Conservation (phyloP, 306 rosid genomes). For the Vachellia collinsii region DNA sequence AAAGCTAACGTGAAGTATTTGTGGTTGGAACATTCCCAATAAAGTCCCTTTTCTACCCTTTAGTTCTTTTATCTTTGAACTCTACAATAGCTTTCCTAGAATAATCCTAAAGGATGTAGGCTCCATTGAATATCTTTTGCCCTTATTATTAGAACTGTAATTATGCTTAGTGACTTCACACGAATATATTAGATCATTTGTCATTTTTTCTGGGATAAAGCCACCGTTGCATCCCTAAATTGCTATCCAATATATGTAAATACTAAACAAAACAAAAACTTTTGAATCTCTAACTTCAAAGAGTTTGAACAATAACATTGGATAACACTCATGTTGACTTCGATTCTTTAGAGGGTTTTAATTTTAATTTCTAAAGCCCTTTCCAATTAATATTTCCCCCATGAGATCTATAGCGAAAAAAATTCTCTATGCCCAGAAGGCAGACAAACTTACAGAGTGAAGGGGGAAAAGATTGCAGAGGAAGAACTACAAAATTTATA, state of each 20-base stretch:
- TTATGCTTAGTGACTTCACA: not conserved
- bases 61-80: not conserved
- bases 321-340: not conserved
- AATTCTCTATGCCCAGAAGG: not conserved
- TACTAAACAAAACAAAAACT: not conserved
- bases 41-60: not conserved
- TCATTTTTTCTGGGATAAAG: not conserved
- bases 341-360: not conserved
- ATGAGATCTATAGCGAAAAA: not conserved
- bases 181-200: not conserved
- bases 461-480: not conserved
- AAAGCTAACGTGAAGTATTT: not conserved
- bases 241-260: not conserved
- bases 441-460: not conserved
- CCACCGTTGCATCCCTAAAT: not conserved
- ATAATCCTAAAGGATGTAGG: not conserved
- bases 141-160: not conserved
- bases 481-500: slow-evolving; percentile 29
- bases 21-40: not conserved
- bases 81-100: not conserved
- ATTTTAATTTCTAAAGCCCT: not conserved
- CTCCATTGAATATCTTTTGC: not conserved
- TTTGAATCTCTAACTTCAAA: not conserved
- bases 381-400: not conserved
- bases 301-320: not conserved